Evolutionary conservation across 768 basidiomycete genomes (phyloP), one percentile per base, ranked within the genome.

Genomic region (Austroboletus eburneus): DNA sequence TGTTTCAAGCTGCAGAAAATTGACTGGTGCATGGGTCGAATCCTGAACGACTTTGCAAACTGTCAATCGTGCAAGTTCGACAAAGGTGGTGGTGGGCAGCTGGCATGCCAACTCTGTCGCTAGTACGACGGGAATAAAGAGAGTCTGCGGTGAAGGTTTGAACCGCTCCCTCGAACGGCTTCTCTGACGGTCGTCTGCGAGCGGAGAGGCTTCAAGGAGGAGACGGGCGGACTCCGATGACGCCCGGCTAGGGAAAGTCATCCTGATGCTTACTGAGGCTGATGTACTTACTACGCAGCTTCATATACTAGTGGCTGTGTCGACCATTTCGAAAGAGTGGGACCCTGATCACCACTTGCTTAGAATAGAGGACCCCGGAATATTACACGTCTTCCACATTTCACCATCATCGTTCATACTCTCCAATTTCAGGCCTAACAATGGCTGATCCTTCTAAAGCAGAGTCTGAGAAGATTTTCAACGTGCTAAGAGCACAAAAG

Each of bases 401-500:
- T 32, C 42, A 17, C 46, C 46, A n/a, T 29, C 7, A 40, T 47
- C 45, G 21, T 36, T 29, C 42, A 50, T 12, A 24, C 41, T 45
- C 38, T 48, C 52, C 39, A n/a, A n/a, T n/a, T 49, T 30, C 8
- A 30, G 35, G 8, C 45, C 48, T 36, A 43, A 51, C 46, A 16
- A 89, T 88, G 87, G 67, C 78, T 29, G 87, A 86, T 54, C 85
- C 85, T 0, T 82, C 85, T 24, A 95, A 92, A 62, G 80, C 83
- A 60, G 90, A 96, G 68, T 89, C 90, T 1, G 87, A 90, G 39
- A 82, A 87, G 50, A 77, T 91, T 16, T 96, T 97, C 71, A 83
- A 80, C 37, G 80, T 88, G 3, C 72, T 94, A 29, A 86, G 81
- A 58, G 68, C 79, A 3, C 90, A 95, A 56, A 94, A 94, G 61